Conservation (phyloP, 129 eudicot species). For the Artemisia tridentata region DNA sequence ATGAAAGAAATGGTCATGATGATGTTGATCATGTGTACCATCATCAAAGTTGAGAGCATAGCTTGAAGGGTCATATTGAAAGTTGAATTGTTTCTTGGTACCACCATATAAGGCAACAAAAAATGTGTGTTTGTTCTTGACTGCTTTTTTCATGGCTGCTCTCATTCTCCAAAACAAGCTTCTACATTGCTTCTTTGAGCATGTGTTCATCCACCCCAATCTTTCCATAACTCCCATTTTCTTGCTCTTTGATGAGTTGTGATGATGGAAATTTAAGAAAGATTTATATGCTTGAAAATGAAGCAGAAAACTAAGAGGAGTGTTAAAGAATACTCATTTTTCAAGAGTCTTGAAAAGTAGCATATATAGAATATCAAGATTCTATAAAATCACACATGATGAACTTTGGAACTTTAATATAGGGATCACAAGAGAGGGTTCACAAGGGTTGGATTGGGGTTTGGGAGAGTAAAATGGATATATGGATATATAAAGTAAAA, state of each 20-base stretch:
- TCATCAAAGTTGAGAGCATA: constrained; percentile 93
- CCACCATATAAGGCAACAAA: constrained; percentile 35
- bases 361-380: constrained; percentile 2
- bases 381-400: constrained; percentile 12
- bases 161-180: constrained; percentile 49
- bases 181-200: constrained; percentile 53
- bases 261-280: constrained; percentile 15
- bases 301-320: constrained; percentile 10
- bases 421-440: constrained; percentile 13
- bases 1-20: constrained; percentile 26
- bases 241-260: constrained; percentile 13
- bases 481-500: not conserved
- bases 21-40: constrained; percentile 31
- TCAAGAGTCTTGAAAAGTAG: constrained; percentile 27
- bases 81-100: constrained; percentile 37
- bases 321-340: not conserved
- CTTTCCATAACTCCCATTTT: constrained; percentile 38
- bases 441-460: constrained; percentile 34
- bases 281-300: constrained; percentile 7
- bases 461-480: constrained; percentile 26
- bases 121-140: constrained; percentile 29
- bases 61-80: constrained; percentile 78
- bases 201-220: constrained; percentile 36
- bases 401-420: constrained; percentile 12
- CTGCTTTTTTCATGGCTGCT: constrained; percentile 55